Evolutionary conservation across 2,329 filamentous ascomycete genomes (phyloP).

Genomic region (Monosporascus sp.): DNA sequence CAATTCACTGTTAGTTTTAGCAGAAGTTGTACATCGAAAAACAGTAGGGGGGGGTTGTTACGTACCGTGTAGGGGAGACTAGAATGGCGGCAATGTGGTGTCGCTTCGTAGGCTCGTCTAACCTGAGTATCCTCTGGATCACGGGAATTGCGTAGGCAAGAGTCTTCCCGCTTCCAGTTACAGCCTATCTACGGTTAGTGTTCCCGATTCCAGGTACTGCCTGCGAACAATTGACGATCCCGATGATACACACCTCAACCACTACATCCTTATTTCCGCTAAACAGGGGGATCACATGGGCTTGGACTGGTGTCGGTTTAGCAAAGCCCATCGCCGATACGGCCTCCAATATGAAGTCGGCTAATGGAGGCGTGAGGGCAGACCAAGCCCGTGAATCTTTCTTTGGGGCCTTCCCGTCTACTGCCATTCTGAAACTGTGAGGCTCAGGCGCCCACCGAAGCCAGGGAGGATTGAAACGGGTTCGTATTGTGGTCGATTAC

Average conservation of each 20-base stretch:
- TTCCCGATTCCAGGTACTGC: neutral
- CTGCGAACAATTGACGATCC: neutral
- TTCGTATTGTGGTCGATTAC: too few relatives aligned
- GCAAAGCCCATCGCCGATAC: conserved; percentile 78
- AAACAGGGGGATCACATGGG: conserved; percentile 82
- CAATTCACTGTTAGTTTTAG: too few relatives aligned
- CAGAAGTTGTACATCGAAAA: too few relatives aligned
- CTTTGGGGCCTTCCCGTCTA: conserved; percentile 30
- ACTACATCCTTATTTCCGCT: conserved; percentile 25
- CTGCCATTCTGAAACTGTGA: conserved; percentile 21
- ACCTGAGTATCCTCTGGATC: conserved; percentile 72
- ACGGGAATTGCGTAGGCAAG: conserved; percentile 80
- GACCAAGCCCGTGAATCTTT: conserved; percentile 57
- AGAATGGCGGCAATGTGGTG: conserved; percentile 89
- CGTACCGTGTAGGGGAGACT: conserved; percentile 87
- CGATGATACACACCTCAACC: conserved; percentile 12
- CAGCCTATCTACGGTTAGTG: conserved; percentile 47
- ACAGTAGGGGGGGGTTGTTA: too few relatives aligned
- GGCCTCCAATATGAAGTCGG: conserved; percentile 81
- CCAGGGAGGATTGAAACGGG: too few relatives aligned
- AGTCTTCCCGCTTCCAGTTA: conserved; percentile 89
- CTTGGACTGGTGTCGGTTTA: conserved; percentile 91
- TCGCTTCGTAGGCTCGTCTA: conserved; percentile 78
- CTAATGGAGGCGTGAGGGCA: conserved; percentile 62
- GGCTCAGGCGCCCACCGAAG: too few relatives aligned